phyloP scores from a whole-genome alignment of 495 filamentous ascomycete genomes.

The Trichoderma reesei region DNA sequence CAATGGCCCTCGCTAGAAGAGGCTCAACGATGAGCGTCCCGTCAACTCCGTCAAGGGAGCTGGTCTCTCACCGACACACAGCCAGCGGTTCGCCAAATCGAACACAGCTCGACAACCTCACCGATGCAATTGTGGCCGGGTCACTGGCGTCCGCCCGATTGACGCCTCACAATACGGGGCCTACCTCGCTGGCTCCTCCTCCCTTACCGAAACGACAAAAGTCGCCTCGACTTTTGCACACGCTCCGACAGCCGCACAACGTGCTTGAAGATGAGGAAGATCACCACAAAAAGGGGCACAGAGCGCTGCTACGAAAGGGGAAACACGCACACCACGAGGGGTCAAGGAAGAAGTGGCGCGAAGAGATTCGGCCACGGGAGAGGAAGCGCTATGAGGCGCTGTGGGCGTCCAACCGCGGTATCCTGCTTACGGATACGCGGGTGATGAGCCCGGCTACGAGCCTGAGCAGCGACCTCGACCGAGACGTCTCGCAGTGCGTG shows the following conservation, averaged over 20 bases:
- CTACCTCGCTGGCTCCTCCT: slow-evolving; percentile 27
- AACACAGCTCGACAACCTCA: slow-evolving; percentile 29
- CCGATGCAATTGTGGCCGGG: slow-evolving; percentile 76
- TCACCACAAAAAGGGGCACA: slow-evolving; percentile 35
- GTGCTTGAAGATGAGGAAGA: slow-evolving; percentile 49
- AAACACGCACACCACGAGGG: slow-evolving; percentile 83
- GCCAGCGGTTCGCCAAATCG: background rate
- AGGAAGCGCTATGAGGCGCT: slow-evolving; percentile 91
- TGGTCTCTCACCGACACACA: background rate
- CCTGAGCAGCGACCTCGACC: slow-evolving; percentile 6
- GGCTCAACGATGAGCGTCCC: background rate
- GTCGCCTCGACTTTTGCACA: slow-evolving; percentile 51
- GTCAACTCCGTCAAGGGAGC: background rate
- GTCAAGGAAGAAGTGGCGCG: slow-evolving; percentile 72
- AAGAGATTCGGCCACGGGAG: slow-evolving; percentile 65
- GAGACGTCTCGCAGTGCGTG: slow-evolving; percentile 42
- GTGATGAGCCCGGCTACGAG: background rate
- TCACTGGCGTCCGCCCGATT: slow-evolving; percentile 62
- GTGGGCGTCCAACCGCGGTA: slow-evolving; percentile 85
- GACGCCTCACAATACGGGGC: slow-evolving; percentile 16
- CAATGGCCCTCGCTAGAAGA: background rate
- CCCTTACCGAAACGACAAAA: slow-evolving; percentile 17
- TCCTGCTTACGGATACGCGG: slow-evolving; percentile 31
- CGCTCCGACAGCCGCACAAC: slow-evolving; percentile 55
- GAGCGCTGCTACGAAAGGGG: slow-evolving; percentile 25